phyloP scores from a whole-genome alignment of 2,329 filamentous ascomycete genomes.

The Pestalotiopsis sp. region DNA sequence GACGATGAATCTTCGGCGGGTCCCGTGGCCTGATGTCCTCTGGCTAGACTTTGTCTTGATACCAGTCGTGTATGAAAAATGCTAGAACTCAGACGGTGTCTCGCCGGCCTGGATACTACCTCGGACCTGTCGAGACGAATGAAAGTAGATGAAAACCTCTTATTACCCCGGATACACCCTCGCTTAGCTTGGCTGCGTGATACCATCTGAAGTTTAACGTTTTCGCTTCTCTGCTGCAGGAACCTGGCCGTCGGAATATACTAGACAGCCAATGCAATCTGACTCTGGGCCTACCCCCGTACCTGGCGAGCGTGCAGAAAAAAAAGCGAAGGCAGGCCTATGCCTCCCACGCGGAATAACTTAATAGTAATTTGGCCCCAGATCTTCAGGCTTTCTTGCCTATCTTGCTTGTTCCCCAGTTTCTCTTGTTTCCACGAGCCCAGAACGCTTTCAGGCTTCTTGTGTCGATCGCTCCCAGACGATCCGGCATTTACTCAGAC shows the following conservation, averaged over 20 bases:
- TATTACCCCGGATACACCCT: slow-evolving; percentile 2
- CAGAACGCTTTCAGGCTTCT: neutral
- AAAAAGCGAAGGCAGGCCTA: neutral
- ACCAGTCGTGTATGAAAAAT: neutral
- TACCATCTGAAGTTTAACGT: neutral
- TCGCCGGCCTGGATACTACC: neutral
- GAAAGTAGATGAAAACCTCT: neutral
- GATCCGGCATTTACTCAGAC: neutral
- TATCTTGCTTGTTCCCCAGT: slow-evolving; percentile 1
- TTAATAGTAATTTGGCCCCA: slow-evolving; percentile 5
- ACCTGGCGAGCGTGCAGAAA: neutral
- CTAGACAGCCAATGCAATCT: neutral
- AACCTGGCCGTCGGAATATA: neutral
- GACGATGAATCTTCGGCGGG: slow-evolving; percentile 1
- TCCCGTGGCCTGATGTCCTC: neutral
- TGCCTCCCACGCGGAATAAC: neutral
- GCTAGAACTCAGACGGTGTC: neutral
- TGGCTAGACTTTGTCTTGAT: slow-evolving; percentile 1
- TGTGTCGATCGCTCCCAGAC: neutral
- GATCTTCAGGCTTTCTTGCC: neutral
- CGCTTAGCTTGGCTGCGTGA: slow-evolving; percentile 1
- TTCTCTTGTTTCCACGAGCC: neutral
- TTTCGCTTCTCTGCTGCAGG: slow-evolving; percentile 1
- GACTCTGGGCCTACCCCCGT: neutral
- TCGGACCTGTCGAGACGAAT: neutral